phyloP scores from a whole-genome alignment of 2,329 filamentous ascomycete genomes.

The Pseudogymnoascus sp. region DNA sequence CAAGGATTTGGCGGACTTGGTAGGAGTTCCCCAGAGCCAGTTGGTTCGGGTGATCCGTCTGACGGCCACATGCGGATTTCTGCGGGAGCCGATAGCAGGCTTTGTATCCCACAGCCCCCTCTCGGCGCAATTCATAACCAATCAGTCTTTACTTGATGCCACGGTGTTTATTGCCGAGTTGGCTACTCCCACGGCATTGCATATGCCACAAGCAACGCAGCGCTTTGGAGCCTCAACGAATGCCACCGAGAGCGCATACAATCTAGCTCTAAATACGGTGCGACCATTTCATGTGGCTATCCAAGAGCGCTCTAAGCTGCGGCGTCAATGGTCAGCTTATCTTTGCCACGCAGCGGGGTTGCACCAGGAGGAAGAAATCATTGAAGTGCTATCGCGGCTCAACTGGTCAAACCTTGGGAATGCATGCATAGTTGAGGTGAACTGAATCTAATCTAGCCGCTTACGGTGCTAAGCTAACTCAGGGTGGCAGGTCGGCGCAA shows the following conservation, averaged over 20 bases:
- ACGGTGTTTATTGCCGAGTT: constrained; percentile 32
- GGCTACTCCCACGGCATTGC: constrained; percentile 29
- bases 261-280: constrained; percentile 17
- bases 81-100: constrained; percentile 27
- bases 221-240: constrained; percentile 8
- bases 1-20: constrained; percentile 35
- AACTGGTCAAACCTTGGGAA: constrained; percentile 25
- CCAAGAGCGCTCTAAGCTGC: constrained; percentile 21
- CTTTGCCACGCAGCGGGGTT: constrained; percentile 19
- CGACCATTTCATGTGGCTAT: constrained; percentile 13
- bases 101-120: constrained; percentile 32
- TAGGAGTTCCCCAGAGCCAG: constrained; percentile 31
- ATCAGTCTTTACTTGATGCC: constrained; percentile 30
- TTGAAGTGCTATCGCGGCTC: constrained; percentile 22
- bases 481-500: constrained; percentile 8
- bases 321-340: constrained; percentile 29
- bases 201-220: constrained; percentile 26
- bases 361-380: constrained; percentile 15
- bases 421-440: constrained; percentile 24
- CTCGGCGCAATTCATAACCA: constrained; percentile 31
- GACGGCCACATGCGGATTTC: constrained; percentile 29
- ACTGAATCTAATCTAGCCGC: not conserved
- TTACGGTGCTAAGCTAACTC: not conserved
- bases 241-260: constrained; percentile 16
- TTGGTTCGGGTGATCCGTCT: constrained; percentile 31